Conservation (phyloP, 495 filamentous ascomycete genomes). For the Friedmanniomyces simplex region DNA sequence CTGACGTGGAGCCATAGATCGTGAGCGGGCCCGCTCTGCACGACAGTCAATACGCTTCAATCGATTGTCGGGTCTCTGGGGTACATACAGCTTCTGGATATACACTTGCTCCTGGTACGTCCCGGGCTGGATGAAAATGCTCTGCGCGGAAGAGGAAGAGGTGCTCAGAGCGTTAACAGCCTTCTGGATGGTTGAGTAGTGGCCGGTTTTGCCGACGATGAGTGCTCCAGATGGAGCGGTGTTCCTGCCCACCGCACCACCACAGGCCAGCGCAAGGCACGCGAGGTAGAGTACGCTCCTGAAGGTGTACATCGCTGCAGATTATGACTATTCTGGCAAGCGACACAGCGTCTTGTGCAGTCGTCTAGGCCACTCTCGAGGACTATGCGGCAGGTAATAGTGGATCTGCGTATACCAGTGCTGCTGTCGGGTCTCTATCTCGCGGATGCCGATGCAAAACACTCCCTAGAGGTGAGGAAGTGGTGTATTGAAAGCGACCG, state of each 20-base stretch:
- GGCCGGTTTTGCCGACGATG: conserved; percentile 38
- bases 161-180: conserved; percentile 47
- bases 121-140: conserved; percentile 50
- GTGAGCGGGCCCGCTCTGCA: conserved; percentile 31
- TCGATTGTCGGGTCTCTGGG: too few species aligned
- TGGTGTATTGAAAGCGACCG: neutral
- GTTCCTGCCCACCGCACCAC: conserved; percentile 29
- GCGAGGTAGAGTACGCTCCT: neutral
- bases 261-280: neutral
- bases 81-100: conserved; percentile 19
- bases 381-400: too few species aligned
- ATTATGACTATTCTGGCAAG: too few species aligned
- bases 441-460: too few species aligned
- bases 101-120: conserved; percentile 34
- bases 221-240: conserved; percentile 43
- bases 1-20: conserved; percentile 52
- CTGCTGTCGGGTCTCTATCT: too few species aligned
- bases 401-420: too few species aligned
- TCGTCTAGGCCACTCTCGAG: too few species aligned
- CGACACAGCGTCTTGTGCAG: too few species aligned
- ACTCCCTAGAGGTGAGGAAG: too few species aligned
- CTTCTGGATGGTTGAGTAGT: conserved; percentile 41
- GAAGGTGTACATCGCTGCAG: neutral
- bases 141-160: conserved; percentile 39
- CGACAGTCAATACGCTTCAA: neutral